Base-by-base conservation (phyloP, 495 filamentous ascomycete genomes). In the Podospora appendiculata region DNA sequence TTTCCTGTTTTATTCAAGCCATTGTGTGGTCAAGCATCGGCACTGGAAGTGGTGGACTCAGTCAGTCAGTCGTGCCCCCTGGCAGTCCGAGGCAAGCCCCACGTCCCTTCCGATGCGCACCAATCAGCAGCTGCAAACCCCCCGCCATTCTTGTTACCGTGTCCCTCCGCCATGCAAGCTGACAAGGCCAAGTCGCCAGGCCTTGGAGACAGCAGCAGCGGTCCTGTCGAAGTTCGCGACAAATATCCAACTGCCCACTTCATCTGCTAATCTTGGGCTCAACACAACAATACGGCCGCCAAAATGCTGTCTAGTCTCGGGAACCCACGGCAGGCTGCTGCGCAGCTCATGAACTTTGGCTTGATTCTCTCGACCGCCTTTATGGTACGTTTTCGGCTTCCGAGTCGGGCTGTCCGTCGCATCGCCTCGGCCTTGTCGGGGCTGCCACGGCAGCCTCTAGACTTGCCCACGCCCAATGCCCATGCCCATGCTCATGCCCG, bases 271-370 rank as follows among this genome's bases (percentile, higher is more conserved):
- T 17, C 6, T 46, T 44, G 9, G 45, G 5, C 32, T 48, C 51
- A 10, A 12, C 36, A 2, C 40, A 14, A 9, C 48, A n/a, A 52
- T 13, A 6, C 32, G 1, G n/a, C 36, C 19, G 41, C 12, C 51
- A 56, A 38, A 47, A 96, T 96, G 90, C 64, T 94, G 52, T 89
- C 86, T 48, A 71, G 77, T 35, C 70, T 92, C 50, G 68, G 73
- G 56, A 88, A 90, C 62, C 85, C 90, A 48, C 88, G 92, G 59
- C 90, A 93, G 59, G 79, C 88, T 35, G 81, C 89, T 56, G 79
- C 86, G n/a, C 94, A 97, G 73, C 67, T 91, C 55, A 83, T 99
- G 62, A 96, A 96, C 67, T 97, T 99, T 67, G 94, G 83, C 7
- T 81, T 99, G 41, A 90, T 97, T 46, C 84, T 97, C 13, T 90